phyloP scores from a whole-genome alignment of 106 monocot genomes.

The Alisma plantagoaquatica region DNA sequence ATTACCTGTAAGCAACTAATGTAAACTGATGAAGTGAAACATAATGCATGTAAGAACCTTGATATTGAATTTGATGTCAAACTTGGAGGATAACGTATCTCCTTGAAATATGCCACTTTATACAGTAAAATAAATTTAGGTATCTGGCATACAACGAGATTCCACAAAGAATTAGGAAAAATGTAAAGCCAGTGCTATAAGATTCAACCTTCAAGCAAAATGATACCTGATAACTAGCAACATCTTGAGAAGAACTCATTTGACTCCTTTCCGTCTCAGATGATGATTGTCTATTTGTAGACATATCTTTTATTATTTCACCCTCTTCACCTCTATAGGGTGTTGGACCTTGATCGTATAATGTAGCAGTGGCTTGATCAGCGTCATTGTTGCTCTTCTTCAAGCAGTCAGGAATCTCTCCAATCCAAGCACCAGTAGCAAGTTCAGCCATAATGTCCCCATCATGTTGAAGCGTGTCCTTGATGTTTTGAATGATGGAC shows the following conservation, averaged over 20 bases:
- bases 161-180: no score
- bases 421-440: conserved; percentile 62
- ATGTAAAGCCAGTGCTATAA: no score
- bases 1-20: no score
- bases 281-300: conserved; percentile 6
- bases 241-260: conserved; percentile 30
- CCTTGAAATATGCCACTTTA: no score
- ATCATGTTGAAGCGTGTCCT: conserved; percentile 45
- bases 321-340: conserved; percentile 1
- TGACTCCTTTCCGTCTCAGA: conserved; percentile 13
- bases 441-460: conserved; percentile 43
- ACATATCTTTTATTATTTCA: conserved; percentile 1
- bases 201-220: no score
- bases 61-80: no score
- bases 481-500: conserved; percentile 53
- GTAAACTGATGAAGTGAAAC: no score
- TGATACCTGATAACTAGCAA: conserved; percentile 88
- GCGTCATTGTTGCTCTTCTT: conserved; percentile 1
- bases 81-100: no score
- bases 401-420: conserved; percentile 53
- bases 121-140: no score
- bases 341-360: conserved; percentile 1
- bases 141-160: no score
- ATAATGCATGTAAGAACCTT: no score
- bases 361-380: neutral